A percentile compares a stretch with the other conserved stretches of the same genome.
Conservation (phyloP, 306 rosid genomes). For the Fragaria vesca region DNA sequence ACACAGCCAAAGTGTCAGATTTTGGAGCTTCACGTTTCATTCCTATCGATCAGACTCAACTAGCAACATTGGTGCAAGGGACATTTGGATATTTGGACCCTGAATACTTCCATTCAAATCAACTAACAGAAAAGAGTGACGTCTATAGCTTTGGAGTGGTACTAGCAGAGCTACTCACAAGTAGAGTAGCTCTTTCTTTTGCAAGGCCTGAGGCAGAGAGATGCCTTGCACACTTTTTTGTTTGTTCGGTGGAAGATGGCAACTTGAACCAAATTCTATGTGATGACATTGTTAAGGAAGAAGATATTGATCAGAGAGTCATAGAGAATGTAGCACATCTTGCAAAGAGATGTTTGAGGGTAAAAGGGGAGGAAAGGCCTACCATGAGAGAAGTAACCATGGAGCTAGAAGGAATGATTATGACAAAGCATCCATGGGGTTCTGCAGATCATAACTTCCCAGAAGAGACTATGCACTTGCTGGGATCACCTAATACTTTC, state of each 20-base stretch:
- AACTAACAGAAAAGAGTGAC: conserved; percentile 12
- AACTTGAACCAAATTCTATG: too few relatives aligned
- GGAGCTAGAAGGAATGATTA: too few relatives aligned
- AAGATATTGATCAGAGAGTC: too few relatives aligned
- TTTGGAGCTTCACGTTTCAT: conserved; percentile 2
- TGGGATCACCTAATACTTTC: too few relatives aligned
- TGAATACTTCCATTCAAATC: not conserved
- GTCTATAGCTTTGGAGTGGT: conserved; percentile 28
- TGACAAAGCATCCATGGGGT: too few relatives aligned
- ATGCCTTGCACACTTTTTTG: not conserved
- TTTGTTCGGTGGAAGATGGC: not conserved
- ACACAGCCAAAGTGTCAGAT: too few relatives aligned
- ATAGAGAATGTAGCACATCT: too few relatives aligned
- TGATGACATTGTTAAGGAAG: too few relatives aligned
- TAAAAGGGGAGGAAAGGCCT: conserved; percentile 16
- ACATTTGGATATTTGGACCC: conserved; percentile 13
- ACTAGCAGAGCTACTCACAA: conserved; percentile 6
- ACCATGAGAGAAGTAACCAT: conserved; percentile 3
- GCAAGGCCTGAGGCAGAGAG: not conserved
- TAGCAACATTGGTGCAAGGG: conserved; percentile 10
- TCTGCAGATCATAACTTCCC: too few relatives aligned
- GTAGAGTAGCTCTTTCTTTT: too few relatives aligned
- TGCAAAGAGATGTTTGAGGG: conserved; percentile 6
- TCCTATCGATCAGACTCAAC: conserved; percentile 1
- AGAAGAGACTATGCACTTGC: too few relatives aligned